These are phyloP conservation scores for Cercospora berteroae DNA, from an alignment of 2,329 filamentous ascomycete genomes.

Conservation along the genomic window DNA sequence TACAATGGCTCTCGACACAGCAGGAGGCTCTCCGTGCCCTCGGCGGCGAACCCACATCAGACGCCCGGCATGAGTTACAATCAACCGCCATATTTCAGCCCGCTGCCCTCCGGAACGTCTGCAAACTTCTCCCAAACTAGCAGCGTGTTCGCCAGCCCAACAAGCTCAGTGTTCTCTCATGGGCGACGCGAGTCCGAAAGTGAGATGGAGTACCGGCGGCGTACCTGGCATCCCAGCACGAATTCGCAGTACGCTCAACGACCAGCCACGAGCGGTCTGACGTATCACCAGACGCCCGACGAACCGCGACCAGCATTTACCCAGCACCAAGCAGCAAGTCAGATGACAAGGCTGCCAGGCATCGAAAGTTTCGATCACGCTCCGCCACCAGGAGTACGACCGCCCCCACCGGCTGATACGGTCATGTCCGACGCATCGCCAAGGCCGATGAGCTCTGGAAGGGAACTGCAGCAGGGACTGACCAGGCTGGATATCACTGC, in stretches of 20 bases:
- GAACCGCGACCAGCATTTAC: conserved; percentile 57
- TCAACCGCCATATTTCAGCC: conserved; percentile 55
- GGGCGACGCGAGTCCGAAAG: conserved; percentile 64
- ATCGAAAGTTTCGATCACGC: conserved; percentile 89
- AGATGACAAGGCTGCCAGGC: conserved; percentile 72
- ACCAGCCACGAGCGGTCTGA: conserved; percentile 69
- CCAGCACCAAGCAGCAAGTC: conserved; percentile 54
- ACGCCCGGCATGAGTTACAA: conserved; percentile 56
- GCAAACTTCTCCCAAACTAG: conserved; percentile 57
- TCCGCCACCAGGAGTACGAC: conserved; percentile 60
- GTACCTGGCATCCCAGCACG: conserved; percentile 88
- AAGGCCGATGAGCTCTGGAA: conserved; percentile 42
- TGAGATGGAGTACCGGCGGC: conserved; percentile 76
- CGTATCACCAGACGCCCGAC: conserved; percentile 70
- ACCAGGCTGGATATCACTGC: conserved; percentile 64
- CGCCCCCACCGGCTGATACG: conserved; percentile 65
- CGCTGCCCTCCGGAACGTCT: conserved; percentile 55
- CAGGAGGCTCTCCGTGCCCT: conserved; percentile 79
- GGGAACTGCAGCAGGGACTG: conserved; percentile 62
- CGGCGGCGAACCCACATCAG: conserved; percentile 71
- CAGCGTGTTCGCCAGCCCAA: conserved; percentile 66
- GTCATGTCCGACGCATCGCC: conserved; percentile 66
- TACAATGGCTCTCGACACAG: conserved; percentile 69
- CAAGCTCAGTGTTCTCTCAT: conserved; percentile 61
- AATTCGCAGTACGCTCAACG: conserved; percentile 58